Percentiles rank a stretch among this genome's conserved stretches.
Evolutionary conservation across 306 rosid genomes (phyloP).

Genomic region (Cyamopsis tetragonoloba): DNA sequence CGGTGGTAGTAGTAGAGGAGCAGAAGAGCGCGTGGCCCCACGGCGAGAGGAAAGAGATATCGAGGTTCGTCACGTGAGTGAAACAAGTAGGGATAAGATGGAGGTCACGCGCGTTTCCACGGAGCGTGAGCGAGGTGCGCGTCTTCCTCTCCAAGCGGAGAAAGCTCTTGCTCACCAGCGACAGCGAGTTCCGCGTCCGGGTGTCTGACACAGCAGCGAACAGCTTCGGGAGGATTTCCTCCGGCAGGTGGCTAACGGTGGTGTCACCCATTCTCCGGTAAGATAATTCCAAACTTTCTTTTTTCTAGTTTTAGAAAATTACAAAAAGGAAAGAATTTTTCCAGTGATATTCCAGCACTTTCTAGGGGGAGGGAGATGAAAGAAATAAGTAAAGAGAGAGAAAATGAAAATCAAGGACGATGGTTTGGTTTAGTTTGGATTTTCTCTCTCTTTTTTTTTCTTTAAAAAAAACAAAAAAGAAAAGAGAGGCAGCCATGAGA

Average conservation of each 20-base stretch:
- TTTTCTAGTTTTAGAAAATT: not conserved
- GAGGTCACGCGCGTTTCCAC: slow-evolving; percentile 87
- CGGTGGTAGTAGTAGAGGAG: slow-evolving; percentile 19
- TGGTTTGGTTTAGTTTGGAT: slow-evolving; percentile 17
- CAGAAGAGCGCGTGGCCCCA: slow-evolving; percentile 88
- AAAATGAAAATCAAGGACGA: not conserved
- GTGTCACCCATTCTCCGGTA: slow-evolving; percentile 12
- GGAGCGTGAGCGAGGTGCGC: slow-evolving; percentile 65
- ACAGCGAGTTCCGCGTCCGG: slow-evolving; percentile 64
- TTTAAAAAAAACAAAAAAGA: no score
- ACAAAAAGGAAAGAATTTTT: not conserved
- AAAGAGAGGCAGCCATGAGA: not conserved
- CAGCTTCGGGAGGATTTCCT: slow-evolving; percentile 51
- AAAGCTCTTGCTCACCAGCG: slow-evolving; percentile 61
- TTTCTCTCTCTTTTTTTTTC: no score
- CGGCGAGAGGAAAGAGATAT: slow-evolving; percentile 75
- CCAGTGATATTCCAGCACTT: not conserved
- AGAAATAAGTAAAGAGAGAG: not conserved
- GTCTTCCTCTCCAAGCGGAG: slow-evolving; percentile 55
- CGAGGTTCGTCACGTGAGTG: slow-evolving; percentile 53
- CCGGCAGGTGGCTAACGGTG: slow-evolving; percentile 59
- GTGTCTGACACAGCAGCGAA: slow-evolving; percentile 48
- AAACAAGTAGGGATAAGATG: slow-evolving; percentile 60
- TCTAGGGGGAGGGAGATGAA: not conserved
- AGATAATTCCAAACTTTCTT: not conserved